A percentile compares a stretch with the other conserved stretches of the same genome.
Conservation (phyloP, 805 yeast species). For the Starmerella davenportii region DNA sequence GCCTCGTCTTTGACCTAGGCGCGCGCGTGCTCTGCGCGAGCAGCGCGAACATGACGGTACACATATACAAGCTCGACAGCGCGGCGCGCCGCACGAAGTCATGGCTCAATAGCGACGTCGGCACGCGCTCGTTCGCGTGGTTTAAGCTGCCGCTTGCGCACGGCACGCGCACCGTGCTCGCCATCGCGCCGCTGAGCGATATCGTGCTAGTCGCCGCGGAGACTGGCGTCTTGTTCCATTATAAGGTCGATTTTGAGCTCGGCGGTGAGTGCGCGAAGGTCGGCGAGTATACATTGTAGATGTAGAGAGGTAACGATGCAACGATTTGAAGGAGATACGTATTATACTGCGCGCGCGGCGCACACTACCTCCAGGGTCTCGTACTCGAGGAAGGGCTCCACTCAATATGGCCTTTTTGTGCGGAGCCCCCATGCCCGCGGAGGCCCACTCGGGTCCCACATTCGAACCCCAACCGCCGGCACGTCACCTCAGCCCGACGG, state of each 20-base stretch:
- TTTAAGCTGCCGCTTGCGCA: slow-evolving; percentile 43
- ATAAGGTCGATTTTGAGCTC: slow-evolving; percentile 62
- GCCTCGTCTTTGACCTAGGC: slow-evolving; percentile 56
- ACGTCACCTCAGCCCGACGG: too few relatives aligned
- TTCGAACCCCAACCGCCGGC: too few relatives aligned
- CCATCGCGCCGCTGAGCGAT: slow-evolving; percentile 21
- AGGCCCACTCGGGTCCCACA: too few relatives aligned
- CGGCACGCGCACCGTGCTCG: slow-evolving; percentile 23
- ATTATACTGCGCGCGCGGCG: too few relatives aligned
- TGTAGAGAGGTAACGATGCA: neutral
- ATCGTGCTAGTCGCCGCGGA: slow-evolving; percentile 45
- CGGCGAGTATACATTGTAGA: slow-evolving; percentile 32
- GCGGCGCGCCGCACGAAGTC: neutral
- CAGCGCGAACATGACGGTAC: slow-evolving; percentile 82
- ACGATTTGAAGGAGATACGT: neutral
- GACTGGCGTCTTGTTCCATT: slow-evolving; percentile 65
- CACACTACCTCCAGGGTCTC: too few relatives aligned
- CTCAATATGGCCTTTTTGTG: too few relatives aligned
- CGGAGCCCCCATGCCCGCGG: too few relatives aligned
- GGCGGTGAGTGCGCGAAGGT: slow-evolving; percentile 85
- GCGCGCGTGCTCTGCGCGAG: slow-evolving; percentile 62
- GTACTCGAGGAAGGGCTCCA: too few relatives aligned
- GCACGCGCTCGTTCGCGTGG: slow-evolving; percentile 73
- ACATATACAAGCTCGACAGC: slow-evolving; percentile 36
- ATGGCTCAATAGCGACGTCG: slow-evolving; percentile 26